Conservation (phyloP, 2,329 filamentous ascomycete genomes). For the Penicillium sp. region DNA sequence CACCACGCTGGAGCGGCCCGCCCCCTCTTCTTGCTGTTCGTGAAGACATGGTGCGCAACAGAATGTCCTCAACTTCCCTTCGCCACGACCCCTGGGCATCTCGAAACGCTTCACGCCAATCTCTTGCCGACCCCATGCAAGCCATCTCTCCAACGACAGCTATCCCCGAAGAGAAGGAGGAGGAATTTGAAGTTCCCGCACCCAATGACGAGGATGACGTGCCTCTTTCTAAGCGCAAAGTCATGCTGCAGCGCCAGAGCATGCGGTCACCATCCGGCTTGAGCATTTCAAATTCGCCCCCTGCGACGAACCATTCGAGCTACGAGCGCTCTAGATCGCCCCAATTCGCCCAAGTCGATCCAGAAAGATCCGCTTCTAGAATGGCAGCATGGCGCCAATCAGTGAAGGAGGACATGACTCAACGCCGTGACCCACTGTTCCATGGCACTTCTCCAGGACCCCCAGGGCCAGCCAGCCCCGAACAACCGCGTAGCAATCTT, state of each 20-base stretch:
- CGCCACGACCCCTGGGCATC: slow-evolving; percentile 31
- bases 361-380: slow-evolving; percentile 48
- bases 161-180: slow-evolving; percentile 26
- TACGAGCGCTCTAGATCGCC: slow-evolving; percentile 12
- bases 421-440: slow-evolving; percentile 28
- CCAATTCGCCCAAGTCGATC: slow-evolving; percentile 9
- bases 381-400: slow-evolving; percentile 67
- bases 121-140: slow-evolving; percentile 17
- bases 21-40: slow-evolving; percentile 56
- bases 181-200: not conserved
- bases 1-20: slow-evolving; percentile 27
- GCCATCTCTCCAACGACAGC: slow-evolving; percentile 20
- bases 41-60: slow-evolving; percentile 49
- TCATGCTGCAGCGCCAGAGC: slow-evolving; percentile 58
- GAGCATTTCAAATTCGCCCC: slow-evolving; percentile 48
- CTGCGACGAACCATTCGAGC: slow-evolving; percentile 51
- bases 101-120: slow-evolving; percentile 29
- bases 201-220: slow-evolving; percentile 61
- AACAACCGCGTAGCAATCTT: slow-evolving; percentile 62
- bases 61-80: slow-evolving; percentile 38
- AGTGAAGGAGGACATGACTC: slow-evolving; percentile 60
- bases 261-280: slow-evolving; percentile 51
- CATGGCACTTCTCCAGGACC: slow-evolving; percentile 28
- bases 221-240: slow-evolving; percentile 66
- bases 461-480: slow-evolving; percentile 44